Conservation (phyloP, 2,329 filamentous ascomycete genomes). For the Neonectria hederae region DNA sequence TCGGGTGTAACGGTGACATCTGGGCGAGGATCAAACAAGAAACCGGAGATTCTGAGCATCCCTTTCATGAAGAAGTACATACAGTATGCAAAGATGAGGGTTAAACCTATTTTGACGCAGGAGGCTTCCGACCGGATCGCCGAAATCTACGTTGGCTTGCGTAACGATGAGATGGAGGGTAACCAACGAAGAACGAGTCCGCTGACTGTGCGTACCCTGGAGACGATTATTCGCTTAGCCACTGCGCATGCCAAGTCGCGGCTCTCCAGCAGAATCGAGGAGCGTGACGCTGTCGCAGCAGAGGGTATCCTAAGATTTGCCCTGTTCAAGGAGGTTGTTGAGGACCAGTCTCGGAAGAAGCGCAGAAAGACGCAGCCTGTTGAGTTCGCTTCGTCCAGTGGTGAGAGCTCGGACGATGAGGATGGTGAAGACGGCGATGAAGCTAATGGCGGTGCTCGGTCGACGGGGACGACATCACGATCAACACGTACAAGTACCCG, state of each 20-base stretch:
- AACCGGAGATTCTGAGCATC: slow-evolving; percentile 90
- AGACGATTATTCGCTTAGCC: slow-evolving; percentile 97
- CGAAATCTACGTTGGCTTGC: slow-evolving; percentile 87
- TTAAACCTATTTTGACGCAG: slow-evolving; percentile 90
- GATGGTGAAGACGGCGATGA: slow-evolving; percentile 63
- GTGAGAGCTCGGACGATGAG: slow-evolving; percentile 67
- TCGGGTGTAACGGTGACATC: slow-evolving; percentile 83
- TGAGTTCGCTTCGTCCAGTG: slow-evolving; percentile 66
- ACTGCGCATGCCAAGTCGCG: slow-evolving; percentile 95
- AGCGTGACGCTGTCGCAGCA: slow-evolving; percentile 86
- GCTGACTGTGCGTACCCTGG: slow-evolving; percentile 95
- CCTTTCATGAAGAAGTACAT: slow-evolving; percentile 99
- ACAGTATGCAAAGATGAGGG: slow-evolving; percentile 92
- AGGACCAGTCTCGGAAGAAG: slow-evolving; percentile 82
- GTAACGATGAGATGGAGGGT: slow-evolving; percentile 95
- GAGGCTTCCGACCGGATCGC: slow-evolving; percentile 93
- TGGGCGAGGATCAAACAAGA: slow-evolving; percentile 77
- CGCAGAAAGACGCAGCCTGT: slow-evolving; percentile 74
- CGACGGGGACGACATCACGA: slow-evolving; percentile 38
- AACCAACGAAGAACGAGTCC: slow-evolving; percentile 94
- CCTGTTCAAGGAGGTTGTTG: slow-evolving; percentile 93
- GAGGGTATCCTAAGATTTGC: slow-evolving; percentile 93
- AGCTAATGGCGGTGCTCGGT: slow-evolving; percentile 58
- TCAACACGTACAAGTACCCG: slow-evolving; percentile 43
- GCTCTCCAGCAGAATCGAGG: slow-evolving; percentile 86